Base-by-base conservation (phyloP, 441 rosid species). In the Adansonia grandidieri region DNA sequence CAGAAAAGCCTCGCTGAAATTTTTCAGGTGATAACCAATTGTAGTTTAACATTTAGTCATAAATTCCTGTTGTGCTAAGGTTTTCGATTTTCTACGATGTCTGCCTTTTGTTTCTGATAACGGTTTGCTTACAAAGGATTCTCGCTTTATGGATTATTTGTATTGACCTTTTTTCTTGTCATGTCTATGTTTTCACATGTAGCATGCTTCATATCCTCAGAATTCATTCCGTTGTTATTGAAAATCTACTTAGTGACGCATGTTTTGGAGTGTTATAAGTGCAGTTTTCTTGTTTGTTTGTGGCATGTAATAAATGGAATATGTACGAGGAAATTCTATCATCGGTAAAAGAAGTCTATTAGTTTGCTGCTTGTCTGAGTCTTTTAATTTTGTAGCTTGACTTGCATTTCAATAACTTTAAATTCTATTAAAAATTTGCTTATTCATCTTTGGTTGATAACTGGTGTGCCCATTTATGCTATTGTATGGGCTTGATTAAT, bases 1-100 rank as follows among this genome's bases (percentile, higher is more conserved):
- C 95, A 91, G 80, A 94, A 91, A 88, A 91, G 97, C 76, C 84
- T 93, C 82, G 96, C 95, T 47, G 97, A 91, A 76, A 89, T 91
- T 72, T 88, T 93, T 88, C 97, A 94, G 98, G 99, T 96, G 80
- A 47, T 79, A 78, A 50, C 48, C 75, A 24, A 19, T 40, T 7
- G 22, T 74, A 28, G 40, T 65, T 54, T 69, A 56, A 3, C 24
- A 1, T 22, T 42, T 20, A 4, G 58, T 74, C 13, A 8, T 80
- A 1, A 22, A 61, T 37, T 1, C 73, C n/a, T 2, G 13, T 57
- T 22, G 61, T 54, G 8, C 1, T 42, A 17, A 76, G 56, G 47
- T 14, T 50, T 6, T 61, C 78, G 65, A 44, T 70, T 61, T 67
- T 45, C 32, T 50, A 51, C 1, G 6, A 20, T 32, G 51, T 63